Base-by-base conservation (phyloP, 2,329 filamentous ascomycete genomes). In the Coleophoma eucalyptorum region DNA sequence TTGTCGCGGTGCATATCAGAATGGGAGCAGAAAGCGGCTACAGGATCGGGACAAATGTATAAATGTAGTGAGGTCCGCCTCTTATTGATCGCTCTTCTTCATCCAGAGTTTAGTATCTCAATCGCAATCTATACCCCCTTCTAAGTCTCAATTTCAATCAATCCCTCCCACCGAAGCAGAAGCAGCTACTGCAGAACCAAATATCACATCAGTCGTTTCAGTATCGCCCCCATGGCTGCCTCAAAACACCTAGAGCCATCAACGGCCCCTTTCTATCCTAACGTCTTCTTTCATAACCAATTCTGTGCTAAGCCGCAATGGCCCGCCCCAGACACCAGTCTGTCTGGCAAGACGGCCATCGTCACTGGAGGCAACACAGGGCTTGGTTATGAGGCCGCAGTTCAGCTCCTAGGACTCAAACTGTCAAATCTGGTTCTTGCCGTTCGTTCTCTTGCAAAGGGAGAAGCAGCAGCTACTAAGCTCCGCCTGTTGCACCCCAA, bases 301-400 rank as follows among this genome's bases (percentile, higher is more conserved):
- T 60, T 62, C 46, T 46, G 47, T 41, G 50, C 55, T 15, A 59
- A 55, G 43, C 53, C 53, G 18, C 48, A 52, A 52, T 51, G 45
- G 41, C 55, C 52, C 35, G 26, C 44, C 2, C 44, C 43, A 21
- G 20, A 57, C n/a, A 51, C 54, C 21, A 50, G 15, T 34, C 56
- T 75, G 13, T 57, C 63, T 1, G 65, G 66, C 1, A 63, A 72
- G 50, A 69, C 69, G 0, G 74, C 71, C 42, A 72, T 80, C 41
- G 62, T 80, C 21, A 78, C 76, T 0, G 78, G 77, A 3, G 60
- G 67, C 31, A 80, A 77, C 51, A 63, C 59, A 1, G 77, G 78
- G 0, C 61, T 81, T 0, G 77, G 78, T 0, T 66, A 73, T 15
- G 71, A 73, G 48, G 58, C 68, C 1, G 62, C 68, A 7, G 58